These are phyloP conservation scores for Sphaerulina populicola DNA, from an alignment of 2,329 filamentous ascomycete genomes.

Conservation along the genomic window DNA sequence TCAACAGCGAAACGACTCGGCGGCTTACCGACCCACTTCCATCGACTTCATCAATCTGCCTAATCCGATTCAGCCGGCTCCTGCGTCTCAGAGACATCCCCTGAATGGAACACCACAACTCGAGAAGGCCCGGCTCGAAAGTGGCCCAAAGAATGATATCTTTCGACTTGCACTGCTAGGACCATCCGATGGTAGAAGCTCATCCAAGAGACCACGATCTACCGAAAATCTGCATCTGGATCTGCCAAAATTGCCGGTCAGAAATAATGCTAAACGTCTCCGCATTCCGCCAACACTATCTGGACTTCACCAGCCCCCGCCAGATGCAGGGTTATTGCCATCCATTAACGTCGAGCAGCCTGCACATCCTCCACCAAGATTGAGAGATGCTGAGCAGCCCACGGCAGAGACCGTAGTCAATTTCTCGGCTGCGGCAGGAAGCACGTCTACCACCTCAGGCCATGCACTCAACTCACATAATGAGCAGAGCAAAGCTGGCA, in stretches of 20 bases:
- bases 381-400: not conserved
- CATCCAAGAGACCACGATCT: conserved; percentile 24
- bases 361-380: conserved; percentile 11
- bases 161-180: conserved; percentile 22
- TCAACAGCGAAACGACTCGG: conserved; percentile 9
- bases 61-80: conserved; percentile 33
- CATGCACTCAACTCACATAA: conserved; percentile 23
- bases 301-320: conserved; percentile 56
- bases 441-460: conserved; percentile 12
- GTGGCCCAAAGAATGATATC: conserved; percentile 24
- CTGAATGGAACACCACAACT: conserved; percentile 27
- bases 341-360: conserved; percentile 42
- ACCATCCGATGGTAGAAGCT: conserved; percentile 28
- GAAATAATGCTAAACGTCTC: conserved; percentile 29
- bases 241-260: conserved; percentile 34
- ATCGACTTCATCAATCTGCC: conserved; percentile 32
- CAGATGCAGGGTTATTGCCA: conserved; percentile 52
- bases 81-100: conserved; percentile 29
- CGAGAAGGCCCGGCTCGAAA: conserved; percentile 24
- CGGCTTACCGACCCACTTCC: conserved; percentile 26
- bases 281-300: conserved; percentile 47
- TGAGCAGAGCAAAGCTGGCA: conserved; percentile 10
- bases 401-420: not conserved
- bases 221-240: conserved; percentile 18
- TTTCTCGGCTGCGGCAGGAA: not conserved